A percentile compares a stretch with the other conserved stretches of the same genome.
Conservation (phyloP, 345 rosid genomes). For the Populus euphratica region DNA sequence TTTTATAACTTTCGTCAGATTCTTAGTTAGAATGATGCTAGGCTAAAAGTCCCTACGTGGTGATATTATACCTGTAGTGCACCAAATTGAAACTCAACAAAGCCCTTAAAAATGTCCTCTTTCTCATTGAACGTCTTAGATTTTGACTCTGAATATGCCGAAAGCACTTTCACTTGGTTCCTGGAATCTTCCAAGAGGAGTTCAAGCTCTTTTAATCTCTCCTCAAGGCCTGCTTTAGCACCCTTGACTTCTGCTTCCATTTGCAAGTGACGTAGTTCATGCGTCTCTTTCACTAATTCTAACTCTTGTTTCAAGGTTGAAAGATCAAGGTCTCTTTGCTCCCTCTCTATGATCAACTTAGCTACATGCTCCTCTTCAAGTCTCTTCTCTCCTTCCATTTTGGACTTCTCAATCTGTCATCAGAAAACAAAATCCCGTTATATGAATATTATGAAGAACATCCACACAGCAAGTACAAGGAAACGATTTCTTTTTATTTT, state of each 20-base stretch:
- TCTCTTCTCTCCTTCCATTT: slow-evolving; percentile 45
- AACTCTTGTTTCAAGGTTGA: slow-evolving; percentile 31
- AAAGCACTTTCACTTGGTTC: slow-evolving; percentile 43
- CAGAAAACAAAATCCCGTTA: background rate
- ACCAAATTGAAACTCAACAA: slow-evolving; percentile 45
- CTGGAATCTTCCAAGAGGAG: slow-evolving; percentile 34
- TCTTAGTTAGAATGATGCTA: background rate
- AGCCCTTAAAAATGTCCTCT: slow-evolving; percentile 36
- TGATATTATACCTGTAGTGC: slow-evolving; percentile 49
- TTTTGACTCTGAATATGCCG: slow-evolving; percentile 42
- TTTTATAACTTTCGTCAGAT: slow-evolving; percentile 16
- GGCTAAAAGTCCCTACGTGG: background rate
- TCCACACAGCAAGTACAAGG: background rate
- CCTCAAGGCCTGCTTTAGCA: slow-evolving; percentile 36
- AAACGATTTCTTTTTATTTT: background rate
- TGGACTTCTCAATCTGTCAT: slow-evolving; percentile 42
- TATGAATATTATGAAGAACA: background rate
- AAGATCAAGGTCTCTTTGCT: slow-evolving; percentile 19
- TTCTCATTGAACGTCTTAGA: slow-evolving; percentile 49
- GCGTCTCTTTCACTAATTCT: slow-evolving; percentile 32
- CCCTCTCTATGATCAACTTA: slow-evolving; percentile 37
- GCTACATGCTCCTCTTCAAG: slow-evolving; percentile 38
- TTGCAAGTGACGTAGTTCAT: slow-evolving; percentile 45
- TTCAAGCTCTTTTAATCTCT: slow-evolving; percentile 51
- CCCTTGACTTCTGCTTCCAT: slow-evolving; percentile 58